These are phyloP conservation scores for Trametes sp. DNA, from an alignment of 1,284 basidiomycete species.

Conservation along the genomic window DNA sequence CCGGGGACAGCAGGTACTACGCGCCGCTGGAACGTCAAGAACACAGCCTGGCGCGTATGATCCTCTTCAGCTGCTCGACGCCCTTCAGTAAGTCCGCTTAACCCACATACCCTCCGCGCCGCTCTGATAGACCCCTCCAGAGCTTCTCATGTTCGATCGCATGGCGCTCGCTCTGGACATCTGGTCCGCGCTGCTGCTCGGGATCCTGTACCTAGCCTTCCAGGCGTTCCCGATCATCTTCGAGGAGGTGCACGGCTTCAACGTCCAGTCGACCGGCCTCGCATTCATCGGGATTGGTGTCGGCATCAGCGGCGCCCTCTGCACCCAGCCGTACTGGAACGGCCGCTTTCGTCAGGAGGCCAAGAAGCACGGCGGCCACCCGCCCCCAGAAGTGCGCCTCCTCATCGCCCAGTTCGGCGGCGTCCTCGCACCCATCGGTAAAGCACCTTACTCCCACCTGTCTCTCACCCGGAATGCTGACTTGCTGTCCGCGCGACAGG, in stretches of 20 bases:
- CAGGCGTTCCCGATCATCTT: constrained; percentile 79
- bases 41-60: constrained; percentile 47
- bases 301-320: constrained; percentile 65
- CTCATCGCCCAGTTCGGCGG: constrained; percentile 75
- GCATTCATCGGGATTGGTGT: constrained; percentile 77
- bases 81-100: constrained; percentile 77
- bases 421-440: constrained; percentile 64
- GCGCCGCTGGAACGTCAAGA: constrained; percentile 61
- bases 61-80: constrained; percentile 52
- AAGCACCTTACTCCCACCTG: not conserved
- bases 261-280: constrained; percentile 65
- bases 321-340: constrained; percentile 73
- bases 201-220: constrained; percentile 80
- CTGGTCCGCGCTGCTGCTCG: constrained; percentile 59
- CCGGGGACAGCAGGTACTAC: constrained; percentile 61
- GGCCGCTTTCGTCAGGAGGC: constrained; percentile 43
- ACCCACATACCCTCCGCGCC: not conserved
- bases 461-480: constrained; percentile 21
- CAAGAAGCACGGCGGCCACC: constrained; percentile 50
- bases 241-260: constrained; percentile 64
- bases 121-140: constrained; percentile 44
- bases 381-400: constrained; percentile 76
- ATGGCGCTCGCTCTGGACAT: constrained; percentile 79
- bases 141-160: constrained; percentile 71
- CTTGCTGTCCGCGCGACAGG: constrained; percentile 57